Conservation (phyloP, 805 yeast genomes). For the Ogataea henricii region DNA sequence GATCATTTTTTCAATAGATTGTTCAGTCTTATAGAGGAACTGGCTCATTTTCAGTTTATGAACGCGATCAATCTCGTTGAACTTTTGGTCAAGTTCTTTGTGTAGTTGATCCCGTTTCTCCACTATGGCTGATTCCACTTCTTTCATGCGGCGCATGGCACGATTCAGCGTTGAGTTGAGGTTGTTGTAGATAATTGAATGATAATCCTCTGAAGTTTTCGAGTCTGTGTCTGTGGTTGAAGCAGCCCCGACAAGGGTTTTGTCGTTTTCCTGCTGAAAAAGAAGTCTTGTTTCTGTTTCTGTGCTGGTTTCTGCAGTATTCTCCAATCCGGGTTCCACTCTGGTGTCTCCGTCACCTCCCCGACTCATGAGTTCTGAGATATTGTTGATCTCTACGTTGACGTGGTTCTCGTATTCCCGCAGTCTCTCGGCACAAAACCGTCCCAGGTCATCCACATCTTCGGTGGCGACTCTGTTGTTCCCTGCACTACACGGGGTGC, state of each 20-base stretch:
- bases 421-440: background rate
- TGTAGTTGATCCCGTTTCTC: slow-evolving; percentile 15
- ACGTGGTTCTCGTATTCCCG: slow-evolving; percentile 4
- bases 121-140: slow-evolving; percentile 16
- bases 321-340: no score
- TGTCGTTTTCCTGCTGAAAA: slow-evolving; percentile 6
- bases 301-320: no score
- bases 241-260: slow-evolving; percentile 3
- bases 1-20: slow-evolving; percentile 14
- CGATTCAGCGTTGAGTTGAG: slow-evolving; percentile 15
- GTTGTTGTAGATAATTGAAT: slow-evolving; percentile 2
- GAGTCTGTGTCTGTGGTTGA: no score
- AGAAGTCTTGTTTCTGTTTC: background rate
- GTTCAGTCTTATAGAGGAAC: slow-evolving; percentile 15
- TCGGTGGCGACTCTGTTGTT: background rate
- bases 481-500: background rate
- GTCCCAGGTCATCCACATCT: background rate
- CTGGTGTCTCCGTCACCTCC: background rate
- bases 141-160: slow-evolving; percentile 16
- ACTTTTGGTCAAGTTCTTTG: slow-evolving; percentile 16
- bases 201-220: background rate
- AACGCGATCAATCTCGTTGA: slow-evolving; percentile 12
- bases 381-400: slow-evolving; percentile 2
- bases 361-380: slow-evolving; percentile 2
- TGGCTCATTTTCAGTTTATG: slow-evolving; percentile 18